Percentiles rank a stretch among this genome's conserved stretches.
Conservation (phyloP, 2,329 filamentous ascomycete species). For the Ophiostoma pallidulum region DNA sequence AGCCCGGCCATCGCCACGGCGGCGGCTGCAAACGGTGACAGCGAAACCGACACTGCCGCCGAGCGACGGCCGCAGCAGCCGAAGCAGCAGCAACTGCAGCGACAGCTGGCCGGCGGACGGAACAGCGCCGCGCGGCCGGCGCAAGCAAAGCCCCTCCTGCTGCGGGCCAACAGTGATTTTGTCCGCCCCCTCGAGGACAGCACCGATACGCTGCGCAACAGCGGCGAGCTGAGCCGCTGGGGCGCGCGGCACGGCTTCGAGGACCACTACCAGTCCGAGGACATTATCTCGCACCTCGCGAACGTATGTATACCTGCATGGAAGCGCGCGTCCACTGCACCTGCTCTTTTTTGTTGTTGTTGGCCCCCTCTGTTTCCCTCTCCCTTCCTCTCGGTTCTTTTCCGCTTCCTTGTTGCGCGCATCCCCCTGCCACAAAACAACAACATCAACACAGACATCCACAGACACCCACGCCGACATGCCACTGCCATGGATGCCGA, state of each 20-base stretch:
- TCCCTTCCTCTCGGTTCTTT: background rate
- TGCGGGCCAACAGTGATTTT: conserved; percentile 50
- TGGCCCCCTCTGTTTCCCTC: background rate
- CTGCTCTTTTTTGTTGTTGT: conserved; percentile 3
- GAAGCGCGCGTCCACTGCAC: too few relatives aligned
- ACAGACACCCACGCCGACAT: too few relatives aligned
- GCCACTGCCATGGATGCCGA: too few relatives aligned
- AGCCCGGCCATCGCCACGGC: background rate
- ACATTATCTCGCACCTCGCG: conserved; percentile 75
- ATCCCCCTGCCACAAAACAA: too few relatives aligned
- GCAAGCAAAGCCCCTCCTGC: conserved; percentile 38
- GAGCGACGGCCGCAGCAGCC: conserved; percentile 4
- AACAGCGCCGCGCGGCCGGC: conserved; percentile 4
- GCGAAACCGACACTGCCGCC: conserved; percentile 23
- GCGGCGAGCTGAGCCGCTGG: conserved; percentile 31
- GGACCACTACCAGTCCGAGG: conserved; percentile 81
- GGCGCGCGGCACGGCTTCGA: conserved; percentile 79
- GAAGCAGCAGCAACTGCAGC: conserved; percentile 16
- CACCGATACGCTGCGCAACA: conserved; percentile 12
- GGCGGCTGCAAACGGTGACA: conserved; percentile 1
- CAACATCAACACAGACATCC: too few relatives aligned
- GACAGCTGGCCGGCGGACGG: conserved; percentile 21
- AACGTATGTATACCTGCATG: conserved; percentile 56
- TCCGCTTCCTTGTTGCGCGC: background rate
- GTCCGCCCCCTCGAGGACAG: conserved; percentile 27